Base-by-base conservation (phyloP, 1,284 basidiomycete genomes). In the Tremellales sp. region DNA sequence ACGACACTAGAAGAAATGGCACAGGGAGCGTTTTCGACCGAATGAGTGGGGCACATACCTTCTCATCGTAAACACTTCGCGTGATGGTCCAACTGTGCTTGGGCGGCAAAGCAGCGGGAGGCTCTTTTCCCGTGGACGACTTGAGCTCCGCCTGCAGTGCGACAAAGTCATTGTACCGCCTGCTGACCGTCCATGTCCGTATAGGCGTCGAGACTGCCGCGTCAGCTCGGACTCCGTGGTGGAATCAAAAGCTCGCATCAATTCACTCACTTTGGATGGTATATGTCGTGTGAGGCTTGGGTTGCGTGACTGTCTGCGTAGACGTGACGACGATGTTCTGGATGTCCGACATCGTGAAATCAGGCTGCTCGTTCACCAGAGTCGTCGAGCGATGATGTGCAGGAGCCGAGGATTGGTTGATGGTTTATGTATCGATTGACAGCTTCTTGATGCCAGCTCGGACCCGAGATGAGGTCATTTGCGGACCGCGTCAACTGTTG, bases 141-240 rank as follows among this genome's bases (percentile, higher is more conserved):
- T 80, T 80, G 58, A 97, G 82, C 63, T 90, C 86, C 31, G 81
- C 81, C 72, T 96, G 81, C 21, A 97, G 82, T 56, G 89, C 84
- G 60, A 82, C 82, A 75, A 97, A 97, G 70, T 96, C 91, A 37
- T 89, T 93, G 76, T 96, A 97, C 48, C 93, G 86, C 52, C 87
- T 80, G 81, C 87, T 88, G 77, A 96, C 88, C 40, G 86, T 83
- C 92, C 92, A 97, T 67, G 88, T 85, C 55, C 87, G 84, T 11
- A 65, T 75, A 1, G 72, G 70, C 2, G 73, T 75, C 4, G 72
- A 60, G 35, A 75, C 72, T 74, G 51, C 15, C n/a, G 7, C 3
- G 21, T 49, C 42, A 51, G 43, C 4, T 22, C n/a, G 17, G 21
- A 17, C 7, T 5, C 11, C 6, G 37, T 2, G 11, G 13, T 26